Evolutionary conservation across 164 flowering plant species (phyloP).

Genomic region (Hamamelis virginiana): DNA sequence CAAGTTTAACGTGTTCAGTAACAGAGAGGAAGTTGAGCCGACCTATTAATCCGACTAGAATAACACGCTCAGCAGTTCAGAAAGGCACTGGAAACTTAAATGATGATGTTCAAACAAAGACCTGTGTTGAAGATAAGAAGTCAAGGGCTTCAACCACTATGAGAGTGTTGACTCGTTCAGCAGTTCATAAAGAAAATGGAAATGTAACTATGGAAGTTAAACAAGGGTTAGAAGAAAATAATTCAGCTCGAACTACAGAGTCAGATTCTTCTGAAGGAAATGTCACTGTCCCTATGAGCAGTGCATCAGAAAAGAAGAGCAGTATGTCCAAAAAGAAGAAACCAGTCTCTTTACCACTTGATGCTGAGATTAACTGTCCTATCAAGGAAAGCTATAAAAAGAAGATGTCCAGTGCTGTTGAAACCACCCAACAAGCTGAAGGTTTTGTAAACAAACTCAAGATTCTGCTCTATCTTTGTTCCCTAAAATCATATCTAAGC

Average conservation of each 20-base stretch:
- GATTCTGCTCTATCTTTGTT: neutral
- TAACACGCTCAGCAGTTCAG: conserved; percentile 19
- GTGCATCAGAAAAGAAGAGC: conserved; percentile 1
- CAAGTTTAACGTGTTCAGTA: neutral
- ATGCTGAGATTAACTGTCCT: neutral
- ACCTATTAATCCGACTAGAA: conserved; percentile 5
- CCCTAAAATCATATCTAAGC: neutral
- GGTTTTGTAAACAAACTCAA: conserved; percentile 1
- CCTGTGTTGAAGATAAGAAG: conserved; percentile 10
- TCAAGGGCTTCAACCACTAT: neutral
- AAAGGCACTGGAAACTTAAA: neutral
- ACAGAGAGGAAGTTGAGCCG: conserved; percentile 1
- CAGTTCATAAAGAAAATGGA: conserved; percentile 5
- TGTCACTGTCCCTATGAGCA: neutral
- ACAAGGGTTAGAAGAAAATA: conserved; percentile 7
- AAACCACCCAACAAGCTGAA: neutral
- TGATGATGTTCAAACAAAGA: conserved; percentile 1
- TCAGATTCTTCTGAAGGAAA: conserved; percentile 4
- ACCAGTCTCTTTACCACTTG: neutral
- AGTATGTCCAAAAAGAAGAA: conserved; percentile 10
- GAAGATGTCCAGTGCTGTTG: neutral
- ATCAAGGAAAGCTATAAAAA: neutral
- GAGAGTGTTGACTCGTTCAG: conserved; percentile 16
- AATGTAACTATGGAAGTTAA: neutral
- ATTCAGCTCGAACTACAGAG: conserved; percentile 3